phyloP scores from a whole-genome alignment of 768 basidiomycete species.

The Lentinula boryana region DNA sequence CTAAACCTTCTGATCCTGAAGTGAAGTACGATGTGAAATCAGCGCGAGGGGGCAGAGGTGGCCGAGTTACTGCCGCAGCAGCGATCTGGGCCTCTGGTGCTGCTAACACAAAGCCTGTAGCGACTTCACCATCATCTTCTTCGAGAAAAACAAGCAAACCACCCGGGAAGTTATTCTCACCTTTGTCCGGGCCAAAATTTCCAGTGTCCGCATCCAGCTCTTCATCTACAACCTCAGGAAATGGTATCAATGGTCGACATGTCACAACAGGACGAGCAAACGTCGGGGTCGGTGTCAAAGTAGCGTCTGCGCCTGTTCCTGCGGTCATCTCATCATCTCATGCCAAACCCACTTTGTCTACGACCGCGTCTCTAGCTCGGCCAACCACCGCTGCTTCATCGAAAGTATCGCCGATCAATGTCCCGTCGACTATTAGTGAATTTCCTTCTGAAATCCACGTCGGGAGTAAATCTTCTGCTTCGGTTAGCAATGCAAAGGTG shows the following conservation, averaged over 20 bases:
- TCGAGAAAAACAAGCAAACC: conserved; percentile 1
- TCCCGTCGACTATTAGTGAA: conserved; percentile 32
- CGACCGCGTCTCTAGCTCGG: conserved; percentile 70
- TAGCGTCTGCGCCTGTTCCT: conserved; percentile 65
- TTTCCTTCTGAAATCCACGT: conserved; percentile 9
- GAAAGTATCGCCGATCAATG: conserved; percentile 16
- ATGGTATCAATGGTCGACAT: conserved; percentile 12
- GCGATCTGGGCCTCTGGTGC: conserved; percentile 64
- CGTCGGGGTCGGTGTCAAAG: conserved; percentile 42
- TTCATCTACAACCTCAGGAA: conserved; percentile 8
- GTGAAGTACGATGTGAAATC: conserved; percentile 70
- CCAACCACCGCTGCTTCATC: conserved; percentile 21
- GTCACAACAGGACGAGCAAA: conserved; percentile 12
- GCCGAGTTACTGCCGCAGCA: conserved; percentile 66
- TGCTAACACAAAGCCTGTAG: conserved; percentile 13
- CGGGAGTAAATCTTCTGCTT: conserved; percentile 11
- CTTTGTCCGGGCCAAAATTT: conserved; percentile 1
- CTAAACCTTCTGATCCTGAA: conserved; percentile 31
- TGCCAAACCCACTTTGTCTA: conserved; percentile 66
- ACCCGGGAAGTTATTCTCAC: neutral
- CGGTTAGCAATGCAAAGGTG: conserved; percentile 8
- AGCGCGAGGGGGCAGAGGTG: conserved; percentile 72
- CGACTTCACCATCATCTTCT: conserved; percentile 6
- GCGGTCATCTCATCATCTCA: conserved; percentile 67
- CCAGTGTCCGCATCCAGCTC: conserved; percentile 1